Evolutionary conservation across 1,139 yeast genomes (phyloP), one percentile per base, ranked within the genome.

Genomic region (Hansenula sp.): DNA sequence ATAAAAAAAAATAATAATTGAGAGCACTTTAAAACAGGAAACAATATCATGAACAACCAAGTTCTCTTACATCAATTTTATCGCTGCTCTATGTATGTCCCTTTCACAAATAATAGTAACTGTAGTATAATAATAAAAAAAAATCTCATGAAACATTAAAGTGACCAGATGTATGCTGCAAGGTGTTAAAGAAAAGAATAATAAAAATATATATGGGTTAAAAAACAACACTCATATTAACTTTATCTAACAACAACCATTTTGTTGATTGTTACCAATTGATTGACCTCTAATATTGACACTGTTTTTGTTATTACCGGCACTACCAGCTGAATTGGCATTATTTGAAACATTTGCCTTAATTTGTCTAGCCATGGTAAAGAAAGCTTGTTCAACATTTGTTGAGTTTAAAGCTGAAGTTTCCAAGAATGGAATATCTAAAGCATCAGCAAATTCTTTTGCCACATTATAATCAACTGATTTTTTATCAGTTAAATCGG

Each of bases 321-420:
- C 46, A 24, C 44, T 46, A 33, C 71, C 69, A 38, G 69, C 67
- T 34, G 71, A 60, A 38, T n/a, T n/a, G n/a, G 75, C 72, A 50
- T 71, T 73, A 62, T 71, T 83, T 50, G 96, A 88, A 88, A 90
- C 87, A 61, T 90, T 89, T 50, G 95, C 95, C 73, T 94, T 94
- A 62, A 92, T 92, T 66, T 94, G 97, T 66, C 96, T 84, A 10
- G 98, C 96, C 99, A 92, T 92, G 51, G 97, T 88, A 73, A 88
- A 81, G 70, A 92, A 92, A 14, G 98, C 97, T 66, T 92, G 97
- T 66, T 94, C 98, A 54, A 92, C 98, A 61, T 92, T 92, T 45
- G 97, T 88, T 29, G 97, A 85, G 55, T 86, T 85, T 64, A 90
- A 79, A 27, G 99, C 99, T 27, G 96, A 85, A 12, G 99, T 94